These are phyloP conservation scores for Scutellaria galericulata DNA, from an alignment of 257 asterid genomes.

Conservation along the genomic window DNA sequence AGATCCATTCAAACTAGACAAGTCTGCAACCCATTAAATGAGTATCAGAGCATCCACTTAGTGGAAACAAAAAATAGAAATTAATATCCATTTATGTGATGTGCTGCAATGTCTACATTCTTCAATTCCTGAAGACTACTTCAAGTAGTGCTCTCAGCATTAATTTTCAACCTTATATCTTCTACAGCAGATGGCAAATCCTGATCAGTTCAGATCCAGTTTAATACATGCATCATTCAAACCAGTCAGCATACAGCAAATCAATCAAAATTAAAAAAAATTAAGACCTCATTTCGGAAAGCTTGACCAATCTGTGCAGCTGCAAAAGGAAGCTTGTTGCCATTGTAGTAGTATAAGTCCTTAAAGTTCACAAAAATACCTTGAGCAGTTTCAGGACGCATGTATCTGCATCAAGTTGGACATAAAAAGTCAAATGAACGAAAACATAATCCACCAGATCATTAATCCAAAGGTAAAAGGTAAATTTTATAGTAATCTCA, in stretches of 20 bases:
- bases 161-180: background rate
- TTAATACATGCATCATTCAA: background rate
- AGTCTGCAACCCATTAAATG: background rate
- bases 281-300: slow-evolving; percentile 70
- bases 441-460: slow-evolving; percentile 2
- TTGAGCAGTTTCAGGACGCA: slow-evolving; percentile 92
- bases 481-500: slow-evolving; percentile 37
- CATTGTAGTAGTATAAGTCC: slow-evolving; percentile 70
- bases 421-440: slow-evolving; percentile 9
- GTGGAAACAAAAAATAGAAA: background rate
- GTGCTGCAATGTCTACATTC: slow-evolving; percentile 26
- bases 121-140: slow-evolving; percentile 6
- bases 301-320: slow-evolving; percentile 93
- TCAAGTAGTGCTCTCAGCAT: background rate
- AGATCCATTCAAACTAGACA: slow-evolving; percentile 1
- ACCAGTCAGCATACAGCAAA: slow-evolving; percentile 8
- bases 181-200: slow-evolving; percentile 8
- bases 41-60: background rate
- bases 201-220: slow-evolving; percentile 15
- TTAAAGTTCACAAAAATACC: slow-evolving; percentile 84
- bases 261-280: slow-evolving; percentile 18
- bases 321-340: slow-evolving; percentile 79
- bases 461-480: background rate
- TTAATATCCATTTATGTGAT: slow-evolving; percentile 13
- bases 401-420: slow-evolving; percentile 51